A percentile compares a stretch with the other conserved stretches of the same genome.
Conservation (phyloP, 177 flowering plant species). For the Telopea speciosissima region DNA sequence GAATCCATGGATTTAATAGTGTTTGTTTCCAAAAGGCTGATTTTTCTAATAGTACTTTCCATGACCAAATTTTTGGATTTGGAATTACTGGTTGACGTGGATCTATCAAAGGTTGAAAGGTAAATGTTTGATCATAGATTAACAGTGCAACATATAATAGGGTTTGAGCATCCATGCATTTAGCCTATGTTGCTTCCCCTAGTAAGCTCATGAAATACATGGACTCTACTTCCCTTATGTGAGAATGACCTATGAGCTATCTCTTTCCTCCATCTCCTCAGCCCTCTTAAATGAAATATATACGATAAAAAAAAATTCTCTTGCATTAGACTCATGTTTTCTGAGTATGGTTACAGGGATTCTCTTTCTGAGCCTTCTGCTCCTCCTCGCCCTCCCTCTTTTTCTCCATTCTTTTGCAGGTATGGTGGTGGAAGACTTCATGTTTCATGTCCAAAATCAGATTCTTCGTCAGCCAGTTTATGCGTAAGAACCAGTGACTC, state of each 20-base stretch:
- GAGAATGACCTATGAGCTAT: neutral
- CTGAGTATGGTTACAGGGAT: too few species aligned
- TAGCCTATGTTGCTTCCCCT: neutral
- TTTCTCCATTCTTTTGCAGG: conserved; percentile 15
- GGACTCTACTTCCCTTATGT: neutral
- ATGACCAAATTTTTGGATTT: neutral
- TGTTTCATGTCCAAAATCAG: conserved; percentile 11
- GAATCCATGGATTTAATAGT: neutral
- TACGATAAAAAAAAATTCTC: too few species aligned
- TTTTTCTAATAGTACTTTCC: neutral
- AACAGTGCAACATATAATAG: neutral
- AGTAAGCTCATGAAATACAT: neutral
- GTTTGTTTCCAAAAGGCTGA: neutral
- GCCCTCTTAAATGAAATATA: too few species aligned
- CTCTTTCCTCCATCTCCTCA: too few species aligned
- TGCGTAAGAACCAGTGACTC: conserved; percentile 10
- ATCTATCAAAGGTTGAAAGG: neutral
- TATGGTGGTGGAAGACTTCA: conserved; percentile 16
- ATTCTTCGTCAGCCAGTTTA: conserved; percentile 12
- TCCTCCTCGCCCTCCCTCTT: too few species aligned
- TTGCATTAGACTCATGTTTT: too few species aligned
- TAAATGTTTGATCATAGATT: neutral
- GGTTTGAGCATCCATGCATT: conserved; percentile 1
- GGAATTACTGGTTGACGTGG: neutral
- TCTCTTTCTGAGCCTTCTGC: too few species aligned